Percentiles rank a stretch among this genome's conserved stretches.
Evolutionary conservation across 805 yeast genomes (phyloP).

Genomic region (Suhomyces pyralidae): DNA sequence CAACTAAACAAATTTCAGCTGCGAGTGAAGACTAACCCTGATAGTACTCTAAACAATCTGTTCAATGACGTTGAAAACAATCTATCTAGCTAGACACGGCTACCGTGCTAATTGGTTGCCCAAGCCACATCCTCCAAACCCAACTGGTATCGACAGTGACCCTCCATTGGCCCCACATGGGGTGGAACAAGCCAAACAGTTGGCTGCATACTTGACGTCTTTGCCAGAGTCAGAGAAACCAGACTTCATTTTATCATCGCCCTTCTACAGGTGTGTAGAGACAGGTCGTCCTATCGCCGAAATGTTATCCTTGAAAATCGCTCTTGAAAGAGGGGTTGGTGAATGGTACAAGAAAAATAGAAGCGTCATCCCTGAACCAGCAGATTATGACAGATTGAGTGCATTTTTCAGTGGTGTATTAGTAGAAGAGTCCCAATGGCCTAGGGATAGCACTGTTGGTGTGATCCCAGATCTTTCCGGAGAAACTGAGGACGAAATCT

Average conservation of each 20-base stretch:
- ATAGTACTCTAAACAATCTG: not conserved
- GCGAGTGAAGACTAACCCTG: not conserved
- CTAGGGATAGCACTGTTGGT: conserved; percentile 51
- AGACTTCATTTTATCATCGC: conserved; percentile 70
- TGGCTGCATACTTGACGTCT: conserved; percentile 54
- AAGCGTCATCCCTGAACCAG: conserved; percentile 68
- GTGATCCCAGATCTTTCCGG: conserved; percentile 64
- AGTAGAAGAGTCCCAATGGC: conserved; percentile 32
- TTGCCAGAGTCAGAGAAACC: conserved; percentile 55
- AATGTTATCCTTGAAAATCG: conserved; percentile 53
- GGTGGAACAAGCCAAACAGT: conserved; percentile 77
- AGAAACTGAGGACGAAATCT: conserved; percentile 71
- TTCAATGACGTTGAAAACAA: conserved; percentile 46
- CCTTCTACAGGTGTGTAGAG: conserved; percentile 86
- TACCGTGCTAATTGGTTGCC: conserved; percentile 81
- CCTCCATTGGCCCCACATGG: conserved; percentile 89
- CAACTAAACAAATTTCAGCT: not conserved
- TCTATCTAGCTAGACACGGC: conserved; percentile 83
- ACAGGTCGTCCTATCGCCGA: conserved; percentile 72
- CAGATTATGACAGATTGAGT: conserved; percentile 45
- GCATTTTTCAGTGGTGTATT: conserved; percentile 47
- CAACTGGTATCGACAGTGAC: conserved; percentile 89
- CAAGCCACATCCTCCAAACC: conserved; percentile 72
- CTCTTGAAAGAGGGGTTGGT: conserved; percentile 79
- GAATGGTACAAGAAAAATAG: conserved; percentile 87